Percentiles rank a stretch among this genome's conserved stretches.
Evolutionary conservation across 345 rosid species (phyloP).

Genomic region (Eucalyptus regnans): DNA sequence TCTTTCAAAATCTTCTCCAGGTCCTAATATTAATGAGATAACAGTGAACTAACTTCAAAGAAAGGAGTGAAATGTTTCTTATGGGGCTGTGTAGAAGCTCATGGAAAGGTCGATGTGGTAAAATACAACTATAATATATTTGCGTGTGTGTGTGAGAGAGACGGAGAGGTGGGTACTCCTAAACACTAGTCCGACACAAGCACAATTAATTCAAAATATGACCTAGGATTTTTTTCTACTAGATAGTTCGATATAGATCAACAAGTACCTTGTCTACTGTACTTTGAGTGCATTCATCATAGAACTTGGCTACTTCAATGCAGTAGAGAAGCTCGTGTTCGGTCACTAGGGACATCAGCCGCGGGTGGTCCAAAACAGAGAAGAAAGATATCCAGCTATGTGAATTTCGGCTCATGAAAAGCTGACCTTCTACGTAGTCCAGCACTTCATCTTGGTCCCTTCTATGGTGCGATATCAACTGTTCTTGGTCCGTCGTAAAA

Average conservation of each 20-base stretch:
- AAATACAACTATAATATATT: neutral
- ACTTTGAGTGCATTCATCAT: neutral
- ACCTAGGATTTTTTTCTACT: neutral
- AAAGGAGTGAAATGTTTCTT: neutral
- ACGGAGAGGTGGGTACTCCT: neutral
- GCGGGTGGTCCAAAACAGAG: neutral
- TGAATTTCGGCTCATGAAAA: neutral
- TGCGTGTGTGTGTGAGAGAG: neutral
- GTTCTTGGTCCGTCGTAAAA: conserved; percentile 1
- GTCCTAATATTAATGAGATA: neutral
- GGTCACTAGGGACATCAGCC: neutral
- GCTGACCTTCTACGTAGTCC: neutral
- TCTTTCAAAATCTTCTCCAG: conserved; percentile 3
- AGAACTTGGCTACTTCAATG: conserved; percentile 5
- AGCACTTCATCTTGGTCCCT: neutral
- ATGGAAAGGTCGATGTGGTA: neutral
- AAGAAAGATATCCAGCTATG: neutral
- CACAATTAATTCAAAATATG: neutral
- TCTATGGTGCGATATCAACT: neutral
- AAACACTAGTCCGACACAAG: neutral
- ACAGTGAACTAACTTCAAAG: neutral
- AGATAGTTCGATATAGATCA: neutral
- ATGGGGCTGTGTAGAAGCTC: neutral
- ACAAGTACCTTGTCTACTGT: neutral
- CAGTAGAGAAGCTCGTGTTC: neutral